Evolutionary conservation across 2,329 filamentous ascomycete species (phyloP), one percentile per base, ranked within the genome.

Genomic region (Nothomitra cinnamomea): DNA sequence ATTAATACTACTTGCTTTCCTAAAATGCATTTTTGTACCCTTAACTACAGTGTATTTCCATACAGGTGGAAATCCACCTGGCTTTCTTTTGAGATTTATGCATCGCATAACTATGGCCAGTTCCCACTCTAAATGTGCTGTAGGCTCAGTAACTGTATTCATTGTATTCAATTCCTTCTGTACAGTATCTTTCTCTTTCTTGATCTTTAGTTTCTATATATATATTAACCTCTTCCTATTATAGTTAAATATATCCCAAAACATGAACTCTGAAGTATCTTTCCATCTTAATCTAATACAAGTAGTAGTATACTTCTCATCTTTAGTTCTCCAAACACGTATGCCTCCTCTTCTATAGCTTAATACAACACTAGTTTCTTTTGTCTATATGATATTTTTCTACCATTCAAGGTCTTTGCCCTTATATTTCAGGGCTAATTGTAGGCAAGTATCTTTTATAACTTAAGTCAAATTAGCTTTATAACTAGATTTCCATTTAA

Each of bases 191-290:
- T 60, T 60, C 48, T 61, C 55, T 32, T 45, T 22, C 3, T 36
- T 49, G 17, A 56, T 61, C 52, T 63, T 54, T 4, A 22, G 1
- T 28, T 53, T 48, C 54, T 40, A 64, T 3, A 60, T 57, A 60
- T 64, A 28, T 49, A 25, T 61, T 40, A 56, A 55, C 10, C 58
- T 57, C 43, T 64, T 63, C n/a, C 59, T 55, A 54, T 64, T 41
- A 54, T 64, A 64, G 17, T 48, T 60, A 55, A 63, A 63, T 54
- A 45, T 59, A 0, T 56, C 57, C 54, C 53, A 63, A 56, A 63
- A 64, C 52, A 64, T 64, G 41, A 62, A 63, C 53, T 63, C 57
- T 12, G 54, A 57, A 32, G 32, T 24, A 3, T 51, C 53, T 50
- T 58, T 58, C 53, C 49, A 63, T 32, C 54, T 48, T n/a, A 48